Evolutionary conservation across 495 filamentous ascomycete genomes (phyloP), one percentile per base, ranked within the genome.

Genomic region (Aspergillus sparsus): DNA sequence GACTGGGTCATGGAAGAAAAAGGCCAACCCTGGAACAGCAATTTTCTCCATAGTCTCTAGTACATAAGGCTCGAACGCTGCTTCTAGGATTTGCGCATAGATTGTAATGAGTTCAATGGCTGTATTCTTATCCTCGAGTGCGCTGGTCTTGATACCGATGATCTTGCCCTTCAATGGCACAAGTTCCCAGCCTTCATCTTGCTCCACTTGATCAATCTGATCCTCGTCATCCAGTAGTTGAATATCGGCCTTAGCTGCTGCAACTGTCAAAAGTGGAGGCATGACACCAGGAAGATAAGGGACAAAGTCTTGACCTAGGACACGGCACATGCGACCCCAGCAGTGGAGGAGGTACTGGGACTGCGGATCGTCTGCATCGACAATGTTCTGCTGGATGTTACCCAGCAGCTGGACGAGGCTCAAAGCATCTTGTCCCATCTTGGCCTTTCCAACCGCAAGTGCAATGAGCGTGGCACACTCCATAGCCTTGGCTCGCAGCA

Each of bases 1-100:
- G 44, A 98, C 95, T 1, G 94, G 92, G 73, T 99, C 95, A 72
- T 98, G 96, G 84, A 99, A 99, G 81, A 99, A 98, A 83, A 98
- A 99, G 5, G 91, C 89, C 18, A 99, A 83, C 1, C 95, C 92
- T 21, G 95, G 93, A 35, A 99, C 77, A 6, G 93, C 92, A 66
- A 98, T 94, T 73, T 95, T 94, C 73, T 94, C 92, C 90, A 97
- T 94, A 60, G 96, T 96, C 44, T 96, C 87, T 27, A 87, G 74
- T 34, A 96, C 95, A 62, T 96, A 97, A 3, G 89, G 90, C 61
- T 94, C 92, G 68, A 99, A 98, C 33, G 89, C 87, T 5, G 82
- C 90, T 72, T 97, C 90, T 34, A 99, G 82, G 18, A 94, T 90
- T 67, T 97, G 92, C 27, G 95, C 93, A 71, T 99, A 98, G 49